These are phyloP conservation scores for Lecanicillium sp. DNA, from an alignment of 2,329 filamentous ascomycete genomes.

Conservation along the genomic window DNA sequence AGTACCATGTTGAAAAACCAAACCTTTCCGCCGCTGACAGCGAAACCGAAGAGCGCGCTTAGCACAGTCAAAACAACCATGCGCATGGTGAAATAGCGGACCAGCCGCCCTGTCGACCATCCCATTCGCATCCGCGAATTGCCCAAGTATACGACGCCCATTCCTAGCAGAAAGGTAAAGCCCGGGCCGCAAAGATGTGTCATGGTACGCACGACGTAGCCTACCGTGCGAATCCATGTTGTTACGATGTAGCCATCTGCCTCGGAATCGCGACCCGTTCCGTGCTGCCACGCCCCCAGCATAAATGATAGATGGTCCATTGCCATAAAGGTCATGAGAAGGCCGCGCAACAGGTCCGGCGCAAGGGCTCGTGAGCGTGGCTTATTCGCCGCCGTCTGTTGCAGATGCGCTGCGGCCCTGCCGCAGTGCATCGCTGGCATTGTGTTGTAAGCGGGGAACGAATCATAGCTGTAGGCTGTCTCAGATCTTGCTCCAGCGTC, in stretches of 20 bases:
- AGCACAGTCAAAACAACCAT: slow-evolving; percentile 27
- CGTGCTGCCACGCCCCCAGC: slow-evolving; percentile 33
- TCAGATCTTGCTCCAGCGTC: neutral
- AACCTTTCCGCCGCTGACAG: slow-evolving; percentile 22
- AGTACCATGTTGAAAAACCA: slow-evolving; percentile 37
- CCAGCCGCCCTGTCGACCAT: slow-evolving; percentile 27
- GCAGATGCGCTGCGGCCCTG: slow-evolving; percentile 11
- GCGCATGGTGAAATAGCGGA: slow-evolving; percentile 29
- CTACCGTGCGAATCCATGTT: slow-evolving; percentile 29
- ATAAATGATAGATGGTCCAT: slow-evolving; percentile 33
- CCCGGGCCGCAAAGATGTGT: slow-evolving; percentile 38
- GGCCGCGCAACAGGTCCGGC: slow-evolving; percentile 35
- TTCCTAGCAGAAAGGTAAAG: slow-evolving; percentile 37
- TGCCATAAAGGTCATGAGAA: slow-evolving; percentile 37
- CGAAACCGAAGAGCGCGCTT: slow-evolving; percentile 22
- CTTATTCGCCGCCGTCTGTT: slow-evolving; percentile 1
- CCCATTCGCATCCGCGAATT: slow-evolving; percentile 31
- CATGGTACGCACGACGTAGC: slow-evolving; percentile 30
- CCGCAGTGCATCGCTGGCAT: slow-evolving; percentile 2
- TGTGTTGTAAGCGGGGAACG: slow-evolving; percentile 10
- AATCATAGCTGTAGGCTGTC: slow-evolving; percentile 13
- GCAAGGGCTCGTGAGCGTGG: slow-evolving; percentile 26
- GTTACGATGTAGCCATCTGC: slow-evolving; percentile 25
- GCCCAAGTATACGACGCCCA: slow-evolving; percentile 37
- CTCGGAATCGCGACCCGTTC: slow-evolving; percentile 28